Conservation (phyloP, 306 rosid genomes). For the Sesbania bispinosa region DNA sequence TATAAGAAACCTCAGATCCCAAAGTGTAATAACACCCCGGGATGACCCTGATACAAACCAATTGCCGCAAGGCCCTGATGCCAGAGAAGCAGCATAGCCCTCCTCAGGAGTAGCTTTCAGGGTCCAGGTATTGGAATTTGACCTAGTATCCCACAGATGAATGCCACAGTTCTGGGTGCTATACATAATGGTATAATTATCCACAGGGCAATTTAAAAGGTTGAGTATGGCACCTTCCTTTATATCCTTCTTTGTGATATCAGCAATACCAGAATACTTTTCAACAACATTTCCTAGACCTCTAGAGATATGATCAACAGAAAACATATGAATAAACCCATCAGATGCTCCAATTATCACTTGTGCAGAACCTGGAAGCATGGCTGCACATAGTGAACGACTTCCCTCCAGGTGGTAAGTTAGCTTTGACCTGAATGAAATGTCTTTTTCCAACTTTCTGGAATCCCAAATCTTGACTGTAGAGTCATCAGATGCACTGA, state of each 20-base stretch:
- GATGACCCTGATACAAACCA: constrained; percentile 99
- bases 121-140: constrained; percentile 73
- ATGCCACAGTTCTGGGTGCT: constrained; percentile 93
- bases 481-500: constrained; percentile 94
- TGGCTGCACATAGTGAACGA: constrained; percentile 75
- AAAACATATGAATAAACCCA: constrained; percentile 84
- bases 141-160: constrained; percentile 95
- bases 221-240: constrained; percentile 88
- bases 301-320: constrained; percentile 85
- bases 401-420: constrained; percentile 97
- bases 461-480: constrained; percentile 98
- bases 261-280: constrained; percentile 92
- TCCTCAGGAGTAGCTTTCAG: constrained; percentile 80
- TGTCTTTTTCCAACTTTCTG: constrained; percentile 89
- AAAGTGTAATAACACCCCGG: constrained; percentile 84
- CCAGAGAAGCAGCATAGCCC: constrained; percentile 74
- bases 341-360: constrained; percentile 95
- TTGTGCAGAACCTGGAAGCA: constrained; percentile 85
- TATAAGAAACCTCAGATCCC: constrained; percentile 92
- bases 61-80: constrained; percentile 78
- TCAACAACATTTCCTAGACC: constrained; percentile 88
- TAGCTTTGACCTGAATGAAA: constrained; percentile 90
- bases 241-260: constrained; percentile 79
- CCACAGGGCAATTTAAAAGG: constrained; percentile 65
- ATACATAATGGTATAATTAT: constrained; percentile 64